Evolutionary conservation across 345 rosid genomes (phyloP), one percentile per base, ranked within the genome.

Genomic region (Eucalyptus albens): DNA sequence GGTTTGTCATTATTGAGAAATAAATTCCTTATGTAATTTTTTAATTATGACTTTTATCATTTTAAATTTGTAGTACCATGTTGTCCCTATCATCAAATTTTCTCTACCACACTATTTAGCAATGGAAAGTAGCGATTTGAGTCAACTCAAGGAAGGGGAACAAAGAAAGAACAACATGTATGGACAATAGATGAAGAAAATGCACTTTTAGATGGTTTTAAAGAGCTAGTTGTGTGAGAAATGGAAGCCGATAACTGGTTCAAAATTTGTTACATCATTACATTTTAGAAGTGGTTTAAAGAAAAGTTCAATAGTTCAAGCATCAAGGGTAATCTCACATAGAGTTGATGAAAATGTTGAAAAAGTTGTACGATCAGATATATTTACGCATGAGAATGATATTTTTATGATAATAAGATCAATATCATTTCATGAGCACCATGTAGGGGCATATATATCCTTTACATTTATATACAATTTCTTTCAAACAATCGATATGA

Each of bases 251-350:
- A 56, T 56, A 24, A 56, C 13, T 0, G 14, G 0, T 56, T 56
- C 62, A 24, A 56, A 56, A 56, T 22, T 56, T 22, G 62, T 56
- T 56, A 10, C 29, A 56, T 56, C 62, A 4, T 4, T 56, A 9
- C 6, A 0, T 56, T 56, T 22, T 22, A 24, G 62, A 56, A 56
- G 13, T 22, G 27, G 29, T 56, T 56, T 56, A 6, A 56, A 56
- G 62, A 10, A 56, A 56, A 56, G 62, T 56, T 56, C 29, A 22
- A 2, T 56, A 0, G 29, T 56, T 56, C 1, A 0, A 0, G 29
- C 29, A 56, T 56, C 62, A 56, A 24, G 62, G 11, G 26, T 19
- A 53, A 53, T 53, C 24, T 56, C 62, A 56, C 12, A 56, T 56
- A 56, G 13, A 56, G 62, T 9, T 56, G 62, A 24, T 24, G 29